Evolutionary conservation across 2,329 filamentous ascomycete species (phyloP), one percentile per base, ranked within the genome.

Genomic region (Aureobasidium mangrovei): DNA sequence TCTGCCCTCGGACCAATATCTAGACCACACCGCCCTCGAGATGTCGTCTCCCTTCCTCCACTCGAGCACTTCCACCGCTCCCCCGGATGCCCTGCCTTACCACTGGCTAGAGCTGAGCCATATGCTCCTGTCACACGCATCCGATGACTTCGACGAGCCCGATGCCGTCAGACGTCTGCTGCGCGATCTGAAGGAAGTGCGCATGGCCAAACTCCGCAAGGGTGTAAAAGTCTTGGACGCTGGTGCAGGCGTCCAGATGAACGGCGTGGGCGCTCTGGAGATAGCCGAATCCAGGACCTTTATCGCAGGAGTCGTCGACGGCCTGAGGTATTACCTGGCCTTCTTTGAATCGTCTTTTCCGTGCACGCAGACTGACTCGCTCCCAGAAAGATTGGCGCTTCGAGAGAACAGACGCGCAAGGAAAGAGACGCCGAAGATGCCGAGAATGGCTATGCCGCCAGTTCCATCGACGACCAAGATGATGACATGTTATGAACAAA

Each of bases 61-160:
- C 1, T 62, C 68, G 44, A 84, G 84, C 12, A 88, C 86, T 59
- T 90, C 85, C 0, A 75, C 81, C 44, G 81, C 85, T 1, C 82
- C 84, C 7, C 72, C 82, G 0, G 82, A 83, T 39, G 81, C 84
- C 10, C 74, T 98, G 32, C 93, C 93, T 0, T 97, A 95, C 67
- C 91, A 97, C 73, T 98, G 91, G 91, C 79, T 95, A 40, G 93
- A 97, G 71, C 73, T 97, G 7, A 85, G 86, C 18, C 90, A 95
- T 70, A 83, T 94, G 67, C 75, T 98, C 43, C 79, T 98, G 2
- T 86, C 91, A 44, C 85, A 88, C 54, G 91, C 91, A 3, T 78
- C 81, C 28, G 91, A 96, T 68, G 91, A 96, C 67, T 79, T 97
- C 47, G 78, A 81, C 35, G 76, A 85, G 0, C 78, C 87, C 2